Evolutionary conservation across 352 stramenopile species (phyloP), one percentile per base, ranked within the genome.

Genomic region (Phytopythium kandeliae): DNA sequence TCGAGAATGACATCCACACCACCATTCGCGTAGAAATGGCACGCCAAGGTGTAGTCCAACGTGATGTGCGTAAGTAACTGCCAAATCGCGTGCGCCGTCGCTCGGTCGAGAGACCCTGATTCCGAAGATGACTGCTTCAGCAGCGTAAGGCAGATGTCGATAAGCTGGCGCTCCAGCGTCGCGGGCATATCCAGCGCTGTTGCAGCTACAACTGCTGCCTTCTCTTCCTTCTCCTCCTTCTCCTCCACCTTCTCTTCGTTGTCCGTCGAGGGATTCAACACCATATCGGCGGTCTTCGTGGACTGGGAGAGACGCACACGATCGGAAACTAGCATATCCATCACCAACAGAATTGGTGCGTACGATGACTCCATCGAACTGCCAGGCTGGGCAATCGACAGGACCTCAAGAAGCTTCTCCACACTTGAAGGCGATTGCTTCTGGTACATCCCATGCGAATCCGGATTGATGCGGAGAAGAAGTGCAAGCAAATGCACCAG

Each of bases 21-120:
- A 26, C 70, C 65, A 48, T 67, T 55, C 1, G 62, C 34, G 21
- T 67, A 77, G 24, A 95, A 85, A 11, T 63, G 72, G 31, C 57
- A 86, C 5, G 81, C 80, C n/a, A 91, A 17, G 3, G 89, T 67
- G 54, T 91, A 90, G 22, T 88, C 69, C 24, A 86, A 53, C 22
- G 81, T 91, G 53, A 95, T 59, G 10, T 62, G 78, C 17, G 66
- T 67, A 12, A 90, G 48, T 25, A 95, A 37, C 48, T 95, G 85
- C 74, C 83, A 81, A 51, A 87, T 66, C 25, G 85, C 75, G 35
- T 95, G 85, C 1, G 74, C 72, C 30, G 67, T 55, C 31, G 63
- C 63, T 34, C 65, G 63, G 22, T 62, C 54, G 42, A 37, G 28
- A 24, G 22, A 1, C 0, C 15, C 22, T 4, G 38, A 16, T 34